These are phyloP conservation scores for Leccinum variabile DNA, from an alignment of 1,284 basidiomycete genomes.

Conservation along the genomic window DNA sequence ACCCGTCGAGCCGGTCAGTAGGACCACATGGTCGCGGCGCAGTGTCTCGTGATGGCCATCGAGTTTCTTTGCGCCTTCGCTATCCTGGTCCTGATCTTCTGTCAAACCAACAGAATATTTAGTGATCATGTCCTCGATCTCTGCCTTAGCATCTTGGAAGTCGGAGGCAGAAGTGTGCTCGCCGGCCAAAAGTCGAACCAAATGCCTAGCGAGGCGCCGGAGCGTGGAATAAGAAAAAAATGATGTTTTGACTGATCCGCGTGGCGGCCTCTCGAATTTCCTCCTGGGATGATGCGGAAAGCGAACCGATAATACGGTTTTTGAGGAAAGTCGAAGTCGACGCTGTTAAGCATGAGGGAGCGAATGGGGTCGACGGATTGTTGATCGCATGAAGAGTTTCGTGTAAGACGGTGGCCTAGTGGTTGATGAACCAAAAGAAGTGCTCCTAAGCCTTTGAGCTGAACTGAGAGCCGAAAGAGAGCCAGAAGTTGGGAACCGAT, in stretches of 20 bases:
- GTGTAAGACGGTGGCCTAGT: too few species aligned
- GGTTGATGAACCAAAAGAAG: too few species aligned
- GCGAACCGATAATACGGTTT: slow-evolving; percentile 26
- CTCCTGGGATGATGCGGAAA: slow-evolving; percentile 14
- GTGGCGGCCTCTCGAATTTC: slow-evolving; percentile 9
- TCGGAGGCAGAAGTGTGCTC: neutral
- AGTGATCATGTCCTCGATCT: slow-evolving; percentile 31
- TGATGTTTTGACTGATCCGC: slow-evolving; percentile 26
- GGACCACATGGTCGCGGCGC: slow-evolving; percentile 14
- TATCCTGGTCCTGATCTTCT: neutral
- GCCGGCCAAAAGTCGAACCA: slow-evolving; percentile 16
- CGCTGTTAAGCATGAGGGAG: too few species aligned
- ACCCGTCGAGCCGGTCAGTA: slow-evolving; percentile 37
- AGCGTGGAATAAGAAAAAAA: slow-evolving; percentile 35
- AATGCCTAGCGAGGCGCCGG: slow-evolving; percentile 15
- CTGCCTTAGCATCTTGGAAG: slow-evolving; percentile 7
- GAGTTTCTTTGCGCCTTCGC: neutral
- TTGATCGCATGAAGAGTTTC: too few species aligned
- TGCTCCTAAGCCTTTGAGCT: too few species aligned
- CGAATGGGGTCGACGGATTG: too few species aligned
- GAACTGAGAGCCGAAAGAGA: too few species aligned
- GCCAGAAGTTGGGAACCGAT: too few species aligned
- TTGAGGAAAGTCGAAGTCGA: slow-evolving; percentile 11
- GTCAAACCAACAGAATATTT: slow-evolving; percentile 20
- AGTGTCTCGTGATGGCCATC: neutral